Evolutionary conservation across 139 green algal species (phyloP).

Genomic region (Micractinium sp.): DNA sequence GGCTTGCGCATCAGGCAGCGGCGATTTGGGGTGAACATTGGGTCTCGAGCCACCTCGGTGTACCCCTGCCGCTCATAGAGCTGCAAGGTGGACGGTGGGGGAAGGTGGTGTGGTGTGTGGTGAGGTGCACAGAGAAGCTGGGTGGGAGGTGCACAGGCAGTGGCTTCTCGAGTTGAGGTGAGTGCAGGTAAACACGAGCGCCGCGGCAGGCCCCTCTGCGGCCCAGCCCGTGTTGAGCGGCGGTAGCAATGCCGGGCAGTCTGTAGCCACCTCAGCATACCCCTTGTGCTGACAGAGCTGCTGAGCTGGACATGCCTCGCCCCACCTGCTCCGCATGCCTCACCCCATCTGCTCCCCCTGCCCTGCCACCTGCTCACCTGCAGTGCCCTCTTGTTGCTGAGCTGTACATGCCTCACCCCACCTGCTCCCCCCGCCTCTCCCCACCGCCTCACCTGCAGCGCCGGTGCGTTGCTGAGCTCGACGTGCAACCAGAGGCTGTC

Average conservation of each 20-base stretch:
- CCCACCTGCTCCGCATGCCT: no score
- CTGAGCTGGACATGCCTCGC: no score
- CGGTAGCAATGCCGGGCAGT: no score
- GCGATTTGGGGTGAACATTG: slow-evolving; percentile 9
- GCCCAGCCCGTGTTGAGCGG: no score
- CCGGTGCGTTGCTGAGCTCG: slow-evolving; percentile 51
- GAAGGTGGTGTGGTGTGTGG: background rate
- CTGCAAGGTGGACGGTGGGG: background rate
- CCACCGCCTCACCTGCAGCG: slow-evolving; percentile 17
- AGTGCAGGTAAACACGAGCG: no score
- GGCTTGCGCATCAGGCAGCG: slow-evolving; percentile 24
- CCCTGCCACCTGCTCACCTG: background rate
- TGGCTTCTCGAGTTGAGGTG: no score
- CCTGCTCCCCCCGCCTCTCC: background rate
- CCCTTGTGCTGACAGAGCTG: no score
- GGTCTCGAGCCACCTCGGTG: slow-evolving; percentile 25
- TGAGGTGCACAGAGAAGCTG: background rate
- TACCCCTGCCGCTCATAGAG: slow-evolving; percentile 64
- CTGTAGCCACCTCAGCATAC: no score
- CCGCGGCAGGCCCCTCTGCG: no score
- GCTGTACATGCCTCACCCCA: background rate
- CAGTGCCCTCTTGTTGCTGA: background rate
- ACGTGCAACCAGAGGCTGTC: slow-evolving; percentile 68
- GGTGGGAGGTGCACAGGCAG: background rate
- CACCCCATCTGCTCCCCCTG: background rate